These are phyloP conservation scores for Boletus subcaerulescens DNA, from an alignment of 768 basidiomycete genomes.

Conservation along the genomic window DNA sequence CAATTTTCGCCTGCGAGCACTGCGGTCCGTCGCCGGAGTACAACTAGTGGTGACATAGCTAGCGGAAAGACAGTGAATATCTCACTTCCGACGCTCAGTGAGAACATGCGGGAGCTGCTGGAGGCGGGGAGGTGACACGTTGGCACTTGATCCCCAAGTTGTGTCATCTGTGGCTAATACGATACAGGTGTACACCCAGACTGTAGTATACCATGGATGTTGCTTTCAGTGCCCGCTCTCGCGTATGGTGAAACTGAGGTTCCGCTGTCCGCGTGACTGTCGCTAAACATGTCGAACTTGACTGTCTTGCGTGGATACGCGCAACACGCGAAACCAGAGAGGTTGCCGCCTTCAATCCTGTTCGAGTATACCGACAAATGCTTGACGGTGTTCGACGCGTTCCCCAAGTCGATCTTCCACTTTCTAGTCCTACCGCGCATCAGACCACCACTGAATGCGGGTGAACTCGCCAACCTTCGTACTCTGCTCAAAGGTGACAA, in stretches of 20 bases:
- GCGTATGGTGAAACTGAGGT: neutral
- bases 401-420: constrained; percentile 84
- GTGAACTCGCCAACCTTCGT: constrained; percentile 51
- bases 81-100: constrained; percentile 51
- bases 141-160: neutral
- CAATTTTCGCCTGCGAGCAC: constrained; percentile 19
- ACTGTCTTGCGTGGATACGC: constrained; percentile 65
- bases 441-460: constrained; percentile 27
- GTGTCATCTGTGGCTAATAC: constrained; percentile 1
- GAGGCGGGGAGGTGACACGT: constrained; percentile 39
- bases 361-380: constrained; percentile 53
- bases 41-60: neutral
- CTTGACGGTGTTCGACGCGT: constrained; percentile 71
- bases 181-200: constrained; percentile 3
- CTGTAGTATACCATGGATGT: constrained; percentile 17
- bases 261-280: neutral
- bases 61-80: constrained; percentile 28
- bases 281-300: constrained; percentile 37
- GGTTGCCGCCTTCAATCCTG: constrained; percentile 57
- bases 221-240: neutral
- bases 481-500: constrained; percentile 55
- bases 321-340: constrained; percentile 41
- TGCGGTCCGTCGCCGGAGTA: constrained; percentile 35
- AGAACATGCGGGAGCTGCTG: constrained; percentile 60
- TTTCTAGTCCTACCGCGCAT: constrained; percentile 78